Conservation (phyloP, 2,329 filamentous ascomycete genomes). For the Claviceps sp. region DNA sequence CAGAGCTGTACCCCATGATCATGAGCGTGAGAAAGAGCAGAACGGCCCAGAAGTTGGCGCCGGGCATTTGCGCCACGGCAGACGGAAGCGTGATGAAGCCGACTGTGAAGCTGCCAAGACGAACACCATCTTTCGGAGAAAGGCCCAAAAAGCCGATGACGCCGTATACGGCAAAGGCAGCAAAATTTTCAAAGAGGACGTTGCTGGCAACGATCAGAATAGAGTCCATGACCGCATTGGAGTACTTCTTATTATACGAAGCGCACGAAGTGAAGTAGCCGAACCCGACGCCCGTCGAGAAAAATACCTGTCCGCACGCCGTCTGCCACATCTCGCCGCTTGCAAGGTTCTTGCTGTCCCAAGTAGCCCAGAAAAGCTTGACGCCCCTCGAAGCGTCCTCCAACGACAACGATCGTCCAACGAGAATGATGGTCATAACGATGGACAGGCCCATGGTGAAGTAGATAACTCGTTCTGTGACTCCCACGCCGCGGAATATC, state of each 20-base stretch:
- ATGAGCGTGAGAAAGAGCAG: conserved; percentile 44
- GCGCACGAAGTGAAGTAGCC: conserved; percentile 46
- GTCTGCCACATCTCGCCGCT: conserved; percentile 43
- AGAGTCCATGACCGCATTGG: conserved; percentile 46
- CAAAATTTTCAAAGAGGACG: conserved; percentile 41
- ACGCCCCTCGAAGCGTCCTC: conserved; percentile 39
- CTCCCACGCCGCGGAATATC: conserved; percentile 43
- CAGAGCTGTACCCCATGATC: conserved; percentile 43
- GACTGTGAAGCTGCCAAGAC: conserved; percentile 40
- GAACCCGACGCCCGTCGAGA: conserved; percentile 44
- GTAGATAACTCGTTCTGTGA: conserved; percentile 46
- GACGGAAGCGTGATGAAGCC: conserved; percentile 45
- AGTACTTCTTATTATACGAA: conserved; percentile 42
- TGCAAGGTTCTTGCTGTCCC: conserved; percentile 35
- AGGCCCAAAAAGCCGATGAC: conserved; percentile 34
- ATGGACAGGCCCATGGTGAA: conserved; percentile 50
- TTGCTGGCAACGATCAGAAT: conserved; percentile 42
- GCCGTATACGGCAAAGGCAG: conserved; percentile 36
- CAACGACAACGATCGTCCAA: conserved; percentile 39
- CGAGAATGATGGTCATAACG: conserved; percentile 40
- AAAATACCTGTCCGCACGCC: conserved; percentile 47
- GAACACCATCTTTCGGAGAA: conserved; percentile 21
- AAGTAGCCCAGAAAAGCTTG: conserved; percentile 30
- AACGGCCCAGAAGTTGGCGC: conserved; percentile 44
- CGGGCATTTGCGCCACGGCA: conserved; percentile 43